Base-by-base conservation (phyloP, 331 rosid genomes). In the Dryas integrifolia region DNA sequence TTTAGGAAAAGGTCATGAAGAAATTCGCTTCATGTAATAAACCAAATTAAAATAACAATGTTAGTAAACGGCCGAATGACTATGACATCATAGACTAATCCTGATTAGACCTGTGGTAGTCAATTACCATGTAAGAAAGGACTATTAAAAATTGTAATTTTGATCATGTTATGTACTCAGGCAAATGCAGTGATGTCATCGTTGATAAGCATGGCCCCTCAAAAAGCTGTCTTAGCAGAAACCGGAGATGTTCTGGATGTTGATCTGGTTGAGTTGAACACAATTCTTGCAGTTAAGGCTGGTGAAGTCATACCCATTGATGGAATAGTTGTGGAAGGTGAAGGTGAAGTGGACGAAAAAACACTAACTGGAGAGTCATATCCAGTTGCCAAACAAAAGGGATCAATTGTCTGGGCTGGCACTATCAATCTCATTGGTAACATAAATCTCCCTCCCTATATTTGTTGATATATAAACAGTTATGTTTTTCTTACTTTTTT, bases 301-400 rank as follows among this genome's bases (percentile, higher is more conserved):
- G 98, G 98, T 3, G 96, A 91, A 73, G 88, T 73, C 6, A 88
- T 94, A 50, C 96, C 98, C 45, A 91, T 94, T 69, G 98, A 94
- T 79, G 98, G 98, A 9, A 50, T 91, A 45, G 96, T 94, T 67
- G 45, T 83, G 3, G 97, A 89, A 47, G 98, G 98, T n/a, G 76
- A 76, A 24, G 86, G 92, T 68, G 98, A 94, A 69, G 96, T 91
- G 1, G 98, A 94, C 18, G 96, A 94, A 81, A 91, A 91, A 77
- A 83, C 88, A 38, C 80, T 94, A 26, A 91, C 96, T 0, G 98
- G 98, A 2, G 97, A 94, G 72, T 85, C 98, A 26, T 86, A 84
- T 70, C 98, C 96, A 15, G 98, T 88, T 11, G 72, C 96, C 68
- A 94, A 94, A 77, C 92, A 80, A 38, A 85, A 79, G 62, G 88